Evolutionary conservation across 1,284 basidiomycete genomes (phyloP).

Genomic region (Trichosporon ovoides): DNA sequence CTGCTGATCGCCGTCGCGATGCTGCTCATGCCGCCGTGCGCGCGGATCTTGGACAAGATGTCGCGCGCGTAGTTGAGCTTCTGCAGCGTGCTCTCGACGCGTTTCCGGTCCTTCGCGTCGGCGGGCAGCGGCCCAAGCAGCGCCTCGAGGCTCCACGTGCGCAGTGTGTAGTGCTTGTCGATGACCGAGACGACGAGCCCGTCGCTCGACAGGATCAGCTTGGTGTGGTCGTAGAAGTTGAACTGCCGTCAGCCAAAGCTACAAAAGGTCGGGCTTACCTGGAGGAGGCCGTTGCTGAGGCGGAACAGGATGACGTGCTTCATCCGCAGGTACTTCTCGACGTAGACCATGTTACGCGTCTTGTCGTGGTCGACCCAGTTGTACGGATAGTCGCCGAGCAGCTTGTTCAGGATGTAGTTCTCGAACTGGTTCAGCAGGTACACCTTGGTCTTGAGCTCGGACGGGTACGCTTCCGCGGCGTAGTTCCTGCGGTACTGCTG

Average conservation of each 20-base stretch:
- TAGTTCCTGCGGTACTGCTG: constrained; percentile 41
- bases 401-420: constrained; percentile 79
- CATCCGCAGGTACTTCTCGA: constrained; percentile 92
- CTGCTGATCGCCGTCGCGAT: constrained; percentile 5
- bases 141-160: constrained; percentile 67
- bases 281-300: constrained; percentile 84
- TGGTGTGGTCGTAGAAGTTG: constrained; percentile 98
- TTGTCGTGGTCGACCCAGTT: constrained; percentile 66
- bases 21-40: constrained; percentile 18
- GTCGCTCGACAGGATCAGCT: constrained; percentile 76
- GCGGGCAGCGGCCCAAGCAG: constrained; percentile 55
- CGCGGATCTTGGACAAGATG: constrained; percentile 31
- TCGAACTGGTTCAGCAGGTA: constrained; percentile 90
- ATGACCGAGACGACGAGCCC: constrained; percentile 80
- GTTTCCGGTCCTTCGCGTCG: constrained; percentile 28
- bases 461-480: constrained; percentile 33
- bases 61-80: constrained; percentile 44
- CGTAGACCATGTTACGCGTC: constrained; percentile 82
- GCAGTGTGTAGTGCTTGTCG: constrained; percentile 76
- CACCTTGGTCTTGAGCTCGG: constrained; percentile 74
- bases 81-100: constrained; percentile 38
- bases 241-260: constrained; percentile 55
- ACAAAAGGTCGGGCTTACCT: constrained; percentile 56
- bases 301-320: constrained; percentile 96
- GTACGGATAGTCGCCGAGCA: constrained; percentile 72